These are phyloP conservation scores for Reutealis trisperma DNA, from an alignment of 345 rosid genomes.

Conservation along the genomic window DNA sequence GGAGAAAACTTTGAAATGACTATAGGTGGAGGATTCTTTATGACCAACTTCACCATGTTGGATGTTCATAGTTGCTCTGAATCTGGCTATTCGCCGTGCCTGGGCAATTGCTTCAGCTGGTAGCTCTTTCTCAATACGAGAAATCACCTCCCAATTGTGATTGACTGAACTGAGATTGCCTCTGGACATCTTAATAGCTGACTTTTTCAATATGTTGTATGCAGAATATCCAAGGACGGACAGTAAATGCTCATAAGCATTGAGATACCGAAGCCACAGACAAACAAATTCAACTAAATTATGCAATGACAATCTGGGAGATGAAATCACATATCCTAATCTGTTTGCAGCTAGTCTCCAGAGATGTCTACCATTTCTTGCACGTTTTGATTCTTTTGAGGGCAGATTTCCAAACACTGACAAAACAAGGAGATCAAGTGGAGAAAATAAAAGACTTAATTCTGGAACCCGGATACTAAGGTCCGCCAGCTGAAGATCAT, in stretches of 20 bases:
- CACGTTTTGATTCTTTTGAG: constrained; percentile 41
- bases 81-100: constrained; percentile 79
- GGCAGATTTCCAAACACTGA: constrained; percentile 46
- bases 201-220: constrained; percentile 42
- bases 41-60: constrained; percentile 34
- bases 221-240: constrained; percentile 55
- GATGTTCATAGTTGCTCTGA: constrained; percentile 43
- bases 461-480: constrained; percentile 51
- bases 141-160: constrained; percentile 59
- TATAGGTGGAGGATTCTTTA: constrained; percentile 28
- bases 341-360: constrained; percentile 83
- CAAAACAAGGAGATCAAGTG: constrained; percentile 57
- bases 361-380: constrained; percentile 65
- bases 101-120: constrained; percentile 77
- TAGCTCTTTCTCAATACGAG: constrained; percentile 62
- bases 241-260: constrained; percentile 61
- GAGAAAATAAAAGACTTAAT: constrained; percentile 51
- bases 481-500: constrained; percentile 55
- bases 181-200: constrained; percentile 43
- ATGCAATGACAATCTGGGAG: constrained; percentile 61
- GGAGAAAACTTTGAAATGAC: constrained; percentile 27
- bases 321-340: constrained; percentile 49
- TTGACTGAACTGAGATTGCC: constrained; percentile 49
- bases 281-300: constrained; percentile 46
- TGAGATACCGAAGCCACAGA: constrained; percentile 73